Evolutionary conservation across 2,329 filamentous ascomycete genomes (phyloP).

Genomic region (Apiospora saccharicola): DNA sequence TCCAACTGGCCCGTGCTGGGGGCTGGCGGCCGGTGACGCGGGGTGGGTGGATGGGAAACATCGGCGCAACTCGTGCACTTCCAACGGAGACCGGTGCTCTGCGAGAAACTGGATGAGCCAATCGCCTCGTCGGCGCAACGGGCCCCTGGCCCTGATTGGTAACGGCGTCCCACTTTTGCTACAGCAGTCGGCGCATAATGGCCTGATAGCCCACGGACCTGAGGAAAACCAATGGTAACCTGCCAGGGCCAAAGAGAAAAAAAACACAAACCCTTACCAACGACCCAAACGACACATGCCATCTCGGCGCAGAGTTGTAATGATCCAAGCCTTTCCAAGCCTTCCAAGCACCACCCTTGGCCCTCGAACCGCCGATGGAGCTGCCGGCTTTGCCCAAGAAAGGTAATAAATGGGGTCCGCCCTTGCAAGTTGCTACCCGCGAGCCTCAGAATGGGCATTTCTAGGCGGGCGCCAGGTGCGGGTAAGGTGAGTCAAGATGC

Average conservation of each 20-base stretch:
- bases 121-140: constrained; percentile 1
- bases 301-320: background rate
- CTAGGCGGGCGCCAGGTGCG: background rate
- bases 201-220: constrained; percentile 17
- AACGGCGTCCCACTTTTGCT: constrained; percentile 15
- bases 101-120: constrained; percentile 10
- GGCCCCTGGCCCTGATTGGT: background rate
- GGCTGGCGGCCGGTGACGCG: constrained; percentile 4
- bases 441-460: background rate
- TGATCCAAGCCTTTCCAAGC: background rate
- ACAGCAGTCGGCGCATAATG: constrained; percentile 21
- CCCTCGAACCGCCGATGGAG: background rate
- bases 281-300: background rate
- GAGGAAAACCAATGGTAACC: constrained; percentile 15
- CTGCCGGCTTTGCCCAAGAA: constrained; percentile 10
- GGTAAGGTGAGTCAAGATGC: constrained; percentile 9
- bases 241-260: background rate
- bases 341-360: background rate
- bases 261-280: background rate
- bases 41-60: constrained; percentile 20
- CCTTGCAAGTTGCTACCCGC: background rate
- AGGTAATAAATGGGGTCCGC: constrained; percentile 6
- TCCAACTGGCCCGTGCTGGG: background rate
- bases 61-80: background rate
- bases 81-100: constrained; percentile 8